Evolutionary conservation across 139 green algal genomes (phyloP).

Genomic region (Nannochloris sp.): DNA sequence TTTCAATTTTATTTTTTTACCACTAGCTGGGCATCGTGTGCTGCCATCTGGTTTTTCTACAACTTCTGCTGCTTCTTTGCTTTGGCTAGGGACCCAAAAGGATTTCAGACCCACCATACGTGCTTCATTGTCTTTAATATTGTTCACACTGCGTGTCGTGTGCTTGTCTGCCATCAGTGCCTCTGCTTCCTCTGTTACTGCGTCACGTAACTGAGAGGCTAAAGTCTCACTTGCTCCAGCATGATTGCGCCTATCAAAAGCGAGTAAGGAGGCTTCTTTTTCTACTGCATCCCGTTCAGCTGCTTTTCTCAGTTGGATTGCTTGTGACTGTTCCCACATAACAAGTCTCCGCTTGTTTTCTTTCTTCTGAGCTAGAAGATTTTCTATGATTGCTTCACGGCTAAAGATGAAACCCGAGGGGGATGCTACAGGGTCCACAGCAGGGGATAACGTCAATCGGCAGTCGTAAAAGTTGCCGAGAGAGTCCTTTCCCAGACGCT

Average conservation of each 20-base stretch:
- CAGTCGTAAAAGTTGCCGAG: conserved; percentile 85
- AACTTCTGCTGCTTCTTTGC: conserved; percentile 29
- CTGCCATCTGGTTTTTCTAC: conserved; percentile 62
- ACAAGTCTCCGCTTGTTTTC: conserved; percentile 68
- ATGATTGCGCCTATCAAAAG: conserved; percentile 83
- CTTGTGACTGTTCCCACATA: conserved; percentile 66
- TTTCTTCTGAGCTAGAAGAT: conserved; percentile 82
- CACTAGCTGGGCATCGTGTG: conserved; percentile 71
- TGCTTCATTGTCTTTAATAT: conserved; percentile 66
- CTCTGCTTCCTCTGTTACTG: conserved; percentile 41
- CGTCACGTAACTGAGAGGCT: conserved; percentile 14
- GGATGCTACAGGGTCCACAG: conserved; percentile 78
- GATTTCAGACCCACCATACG: conserved; percentile 62
- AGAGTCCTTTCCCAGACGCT: conserved; percentile 85
- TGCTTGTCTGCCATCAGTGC: conserved; percentile 36
- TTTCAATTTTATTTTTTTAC: conserved; percentile 79
- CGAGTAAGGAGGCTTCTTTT: conserved; percentile 55
- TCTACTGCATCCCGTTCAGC: conserved; percentile 50
- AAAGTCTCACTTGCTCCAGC: conserved; percentile 56
- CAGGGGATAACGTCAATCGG: conserved; percentile 67
- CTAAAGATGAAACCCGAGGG: conserved; percentile 76
- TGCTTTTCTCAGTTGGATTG: conserved; percentile 47
- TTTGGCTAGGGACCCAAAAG: conserved; percentile 73
- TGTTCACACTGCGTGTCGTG: conserved; percentile 22
- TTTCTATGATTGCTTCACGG: conserved; percentile 79